Evolutionary conservation across 1,139 yeast genomes (phyloP), one percentile per base, ranked within the genome.

Genomic region (Taphrina populina): DNA sequence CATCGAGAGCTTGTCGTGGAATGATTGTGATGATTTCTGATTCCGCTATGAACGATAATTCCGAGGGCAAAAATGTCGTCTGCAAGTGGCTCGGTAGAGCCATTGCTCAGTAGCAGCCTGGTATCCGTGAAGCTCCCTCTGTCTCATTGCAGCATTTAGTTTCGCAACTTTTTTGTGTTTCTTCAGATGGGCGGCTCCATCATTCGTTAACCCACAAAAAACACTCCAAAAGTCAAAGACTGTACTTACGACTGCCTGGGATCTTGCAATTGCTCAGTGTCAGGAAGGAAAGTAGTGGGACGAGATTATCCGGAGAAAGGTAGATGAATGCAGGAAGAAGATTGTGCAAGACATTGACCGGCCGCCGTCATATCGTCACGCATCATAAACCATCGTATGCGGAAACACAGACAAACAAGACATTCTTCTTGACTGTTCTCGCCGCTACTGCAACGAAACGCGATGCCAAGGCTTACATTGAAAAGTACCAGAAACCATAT

Each of bases 31-130:
- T 76, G 3, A 69, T 70, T 58, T 84, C 88, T 69, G 84, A 87
- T 67, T 92, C 97, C 1, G 95, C 95, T 33, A 88, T 71, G 66
- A 86, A 92, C 63, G 81, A 84, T 41, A 90, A 75, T 67, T 92
- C 97, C 8, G 83, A 75, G 0, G 96, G 92, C 35, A 83, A 72
- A 57, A 88, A 79, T 20, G 83, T 80, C 58, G 74, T 73, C 60
- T 76, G 79, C 34, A 81, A 72, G 51, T 74, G 71, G 7, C 71
- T 67, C 4, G 94, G 90, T 30, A 86, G 73, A 3, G 88, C 79
- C 95, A 85, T 85, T 21, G 11, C 32, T 13, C 46, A 7, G n/a
- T 11, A n/a, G n/a, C n/a, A n/a, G n/a, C n/a, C n/a, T n/a, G n/a
- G n/a, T n/a, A n/a, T n/a, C n/a, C n/a, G n/a, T n/a, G n/a, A n/a